Percentiles rank a stretch among this genome's conserved stretches.
Conservation (phyloP, 1,284 basidiomycete genomes). For the Exobasidium cylindrosporum region DNA sequence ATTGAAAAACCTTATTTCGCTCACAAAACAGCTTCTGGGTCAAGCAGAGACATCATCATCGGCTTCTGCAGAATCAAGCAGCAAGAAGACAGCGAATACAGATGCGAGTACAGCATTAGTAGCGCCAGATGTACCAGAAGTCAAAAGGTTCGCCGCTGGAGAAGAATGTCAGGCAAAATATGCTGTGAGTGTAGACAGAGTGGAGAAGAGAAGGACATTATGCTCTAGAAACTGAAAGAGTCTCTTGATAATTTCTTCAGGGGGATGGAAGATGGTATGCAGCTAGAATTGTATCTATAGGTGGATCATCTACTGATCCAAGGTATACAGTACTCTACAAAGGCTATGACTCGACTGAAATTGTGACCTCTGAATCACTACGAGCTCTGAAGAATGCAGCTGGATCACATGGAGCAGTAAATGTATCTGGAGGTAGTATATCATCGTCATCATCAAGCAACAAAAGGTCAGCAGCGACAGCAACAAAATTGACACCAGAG, state of each 20-base stretch:
- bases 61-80: background rate
- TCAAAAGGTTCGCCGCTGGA: conserved; percentile 62
- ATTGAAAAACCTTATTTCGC: conserved; percentile 81
- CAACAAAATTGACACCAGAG: conserved; percentile 56
- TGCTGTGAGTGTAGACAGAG: conserved; percentile 16
- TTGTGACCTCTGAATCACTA: conserved; percentile 71
- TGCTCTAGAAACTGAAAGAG: background rate
- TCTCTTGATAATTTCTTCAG: conserved; percentile 2
- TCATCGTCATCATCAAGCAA: background rate
- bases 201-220: background rate
- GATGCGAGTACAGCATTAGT: conserved; percentile 1
- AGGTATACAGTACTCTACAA: conserved; percentile 92
- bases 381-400: conserved; percentile 60
- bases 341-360: conserved; percentile 90
- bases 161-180: conserved; percentile 92
- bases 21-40: conserved; percentile 61
- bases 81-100: background rate
- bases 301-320: conserved; percentile 77
- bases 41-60: background rate
- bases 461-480: background rate
- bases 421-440: background rate
- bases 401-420: background rate
- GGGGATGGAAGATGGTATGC: conserved; percentile 41
- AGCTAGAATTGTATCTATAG: conserved; percentile 62
- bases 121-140: background rate